Evolutionary conservation across 768 basidiomycete genomes (phyloP), one percentile per base, ranked within the genome.

Genomic region (Baorangia bicolor): DNA sequence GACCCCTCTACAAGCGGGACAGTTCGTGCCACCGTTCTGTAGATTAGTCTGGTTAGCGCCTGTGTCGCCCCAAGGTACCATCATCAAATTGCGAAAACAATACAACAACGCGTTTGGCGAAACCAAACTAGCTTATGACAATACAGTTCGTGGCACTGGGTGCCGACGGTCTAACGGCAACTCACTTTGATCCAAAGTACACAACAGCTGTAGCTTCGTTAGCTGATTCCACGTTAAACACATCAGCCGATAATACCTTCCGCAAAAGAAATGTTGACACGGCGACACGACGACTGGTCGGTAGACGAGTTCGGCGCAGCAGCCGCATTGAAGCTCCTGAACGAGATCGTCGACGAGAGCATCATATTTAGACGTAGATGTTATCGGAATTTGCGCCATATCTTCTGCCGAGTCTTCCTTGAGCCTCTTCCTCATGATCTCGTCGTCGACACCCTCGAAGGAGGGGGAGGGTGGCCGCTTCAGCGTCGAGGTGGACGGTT

Each of bases 261-360:
- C 92, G 65, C 92, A 94, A 68, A 92, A 93, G 78, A 89, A 92
- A 77, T 94, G 92, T 63, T 92, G 89, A 69, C 92, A 94, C 30
- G 92, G 92, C 34, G 81, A 78, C 49, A 94, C 88, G 28, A 92
- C 75, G 16, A 94, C 91, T 3, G 92, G 92, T 56, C 82, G 78
- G 72, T 94, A 92, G 55, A 89, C 85, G 40, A 94, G 77, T 55
- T 84, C 91, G 18, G 89, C 81, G 71, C 92, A 94, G 68, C 92
- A 93, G 21, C 89, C 92, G 62, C 92, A 94, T 60, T 90, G 86
- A 38, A 93, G 78, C 67, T 92, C 90, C 65, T 88, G 78, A 27
- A 79, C 82, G 51, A 92, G 73, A 61, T 87, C 82, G 39, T 87
- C 83, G 23, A 79, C 79, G 53, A 90, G 76, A 14, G 58, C 40